Conservation (phyloP, 1,284 basidiomycete genomes). For the Trichosporon coremiiforme region DNA sequence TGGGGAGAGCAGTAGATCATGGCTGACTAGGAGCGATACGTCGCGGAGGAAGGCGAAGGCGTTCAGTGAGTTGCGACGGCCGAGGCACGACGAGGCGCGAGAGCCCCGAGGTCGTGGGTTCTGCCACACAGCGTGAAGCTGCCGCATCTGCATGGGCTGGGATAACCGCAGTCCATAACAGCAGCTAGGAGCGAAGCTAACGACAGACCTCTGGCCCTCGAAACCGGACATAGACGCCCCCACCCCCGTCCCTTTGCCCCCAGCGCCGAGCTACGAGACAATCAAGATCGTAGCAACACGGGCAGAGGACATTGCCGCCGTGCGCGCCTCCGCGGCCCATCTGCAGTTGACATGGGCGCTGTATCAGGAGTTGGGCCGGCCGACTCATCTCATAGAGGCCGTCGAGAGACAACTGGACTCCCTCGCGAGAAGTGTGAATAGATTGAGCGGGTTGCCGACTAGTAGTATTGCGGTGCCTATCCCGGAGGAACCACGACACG, state of each 20-base stretch:
- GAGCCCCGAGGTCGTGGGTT: too few relatives aligned
- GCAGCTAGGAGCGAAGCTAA: background rate
- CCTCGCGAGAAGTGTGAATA: constrained; percentile 10
- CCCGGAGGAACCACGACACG: background rate
- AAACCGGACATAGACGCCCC: background rate
- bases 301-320: constrained; percentile 20
- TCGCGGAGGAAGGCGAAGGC: background rate
- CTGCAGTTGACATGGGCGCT: constrained; percentile 23
- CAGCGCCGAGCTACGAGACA: constrained; percentile 14
- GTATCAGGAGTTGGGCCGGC: constrained; percentile 21
- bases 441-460: constrained; percentile 17
- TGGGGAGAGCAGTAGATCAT: background rate
- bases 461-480: constrained; percentile 22
- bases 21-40: background rate
- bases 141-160: too few relatives aligned
- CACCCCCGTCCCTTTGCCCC: background rate
- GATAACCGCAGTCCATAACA: too few relatives aligned
- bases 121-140: too few relatives aligned
- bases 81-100: too few relatives aligned
- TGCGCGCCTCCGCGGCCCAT: constrained; percentile 17
- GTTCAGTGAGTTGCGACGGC: background rate
- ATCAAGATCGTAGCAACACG: constrained; percentile 20
- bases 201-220: background rate
- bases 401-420: constrained; percentile 14
- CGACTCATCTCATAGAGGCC: constrained; percentile 21